These are phyloP conservation scores for Pythium volutum DNA, from an alignment of 352 stramenopile genomes.

Conservation along the genomic window DNA sequence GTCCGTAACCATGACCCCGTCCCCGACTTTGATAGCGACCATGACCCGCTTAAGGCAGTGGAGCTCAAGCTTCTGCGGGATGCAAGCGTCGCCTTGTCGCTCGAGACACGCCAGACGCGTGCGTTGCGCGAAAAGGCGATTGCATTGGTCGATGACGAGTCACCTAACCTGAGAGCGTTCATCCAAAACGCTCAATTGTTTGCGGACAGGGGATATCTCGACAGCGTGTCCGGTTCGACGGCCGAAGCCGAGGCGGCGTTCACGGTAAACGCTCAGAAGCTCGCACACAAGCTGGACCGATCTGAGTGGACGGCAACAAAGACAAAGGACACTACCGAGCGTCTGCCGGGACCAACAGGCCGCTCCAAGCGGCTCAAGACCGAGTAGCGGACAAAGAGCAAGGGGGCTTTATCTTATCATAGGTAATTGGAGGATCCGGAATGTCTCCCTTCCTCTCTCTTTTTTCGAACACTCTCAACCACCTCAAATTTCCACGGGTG, in stretches of 20 bases:
- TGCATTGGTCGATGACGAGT: conserved; percentile 1
- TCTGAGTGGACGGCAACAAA: background rate
- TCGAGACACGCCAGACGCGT: background rate
- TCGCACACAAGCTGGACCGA: conserved; percentile 13
- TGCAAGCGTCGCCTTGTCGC: background rate
- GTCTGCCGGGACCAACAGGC: no score
- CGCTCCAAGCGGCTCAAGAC: background rate
- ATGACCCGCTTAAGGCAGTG: no score
- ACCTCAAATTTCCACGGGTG: conserved; percentile 8
- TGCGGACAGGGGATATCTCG: background rate
- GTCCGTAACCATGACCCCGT: no score
- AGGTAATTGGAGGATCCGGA: background rate
- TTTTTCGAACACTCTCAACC: background rate
- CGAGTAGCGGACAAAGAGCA: background rate
- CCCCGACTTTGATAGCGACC: no score
- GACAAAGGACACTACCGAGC: no score
- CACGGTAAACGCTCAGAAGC: conserved; percentile 20
- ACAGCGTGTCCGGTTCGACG: background rate
- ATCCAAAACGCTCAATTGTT: conserved; percentile 18
- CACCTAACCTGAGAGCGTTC: conserved; percentile 23
- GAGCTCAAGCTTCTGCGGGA: background rate
- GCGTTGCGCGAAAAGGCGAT: conserved; percentile 7
- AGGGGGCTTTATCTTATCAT: background rate
- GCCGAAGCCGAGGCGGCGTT: conserved; percentile 21
- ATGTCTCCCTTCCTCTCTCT: background rate